Evolutionary conservation across 495 filamentous ascomycete species (phyloP).

Genomic region (Cudoniella acicularis): DNA sequence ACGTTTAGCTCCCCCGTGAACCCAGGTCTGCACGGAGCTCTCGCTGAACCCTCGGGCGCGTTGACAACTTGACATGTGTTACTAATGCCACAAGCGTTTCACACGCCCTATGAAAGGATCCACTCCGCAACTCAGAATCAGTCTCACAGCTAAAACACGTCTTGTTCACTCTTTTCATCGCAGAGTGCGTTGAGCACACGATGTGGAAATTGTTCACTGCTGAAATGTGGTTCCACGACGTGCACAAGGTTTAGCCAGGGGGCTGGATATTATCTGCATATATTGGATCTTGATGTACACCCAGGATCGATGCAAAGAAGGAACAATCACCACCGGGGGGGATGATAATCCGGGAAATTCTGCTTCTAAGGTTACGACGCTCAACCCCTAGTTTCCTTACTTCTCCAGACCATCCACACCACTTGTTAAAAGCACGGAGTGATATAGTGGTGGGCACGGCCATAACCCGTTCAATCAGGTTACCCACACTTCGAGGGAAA

Average conservation of each 20-base stretch:
- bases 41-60: not conserved
- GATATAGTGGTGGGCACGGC: no score
- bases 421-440: no score
- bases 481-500: no score
- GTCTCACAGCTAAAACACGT: not conserved
- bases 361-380: conserved; percentile 1
- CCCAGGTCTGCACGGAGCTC: conserved; percentile 6
- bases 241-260: not conserved
- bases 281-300: conserved; percentile 23
- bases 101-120: not conserved
- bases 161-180: not conserved
- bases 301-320: conserved; percentile 7
- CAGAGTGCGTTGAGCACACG: conserved; percentile 2
- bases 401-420: no score
- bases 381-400: not conserved
- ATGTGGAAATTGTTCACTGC: not conserved
- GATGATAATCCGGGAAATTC: conserved; percentile 19
- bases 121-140: not conserved
- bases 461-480: no score
- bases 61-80: conserved; percentile 1
- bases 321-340: conserved; percentile 14
- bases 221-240: not conserved
- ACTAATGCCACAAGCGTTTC: not conserved
- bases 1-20: not conserved
- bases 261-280: conserved; percentile 12